phyloP scores from a whole-genome alignment of 2,329 filamentous ascomycete species.

The Orbilia blumenaviensis region DNA sequence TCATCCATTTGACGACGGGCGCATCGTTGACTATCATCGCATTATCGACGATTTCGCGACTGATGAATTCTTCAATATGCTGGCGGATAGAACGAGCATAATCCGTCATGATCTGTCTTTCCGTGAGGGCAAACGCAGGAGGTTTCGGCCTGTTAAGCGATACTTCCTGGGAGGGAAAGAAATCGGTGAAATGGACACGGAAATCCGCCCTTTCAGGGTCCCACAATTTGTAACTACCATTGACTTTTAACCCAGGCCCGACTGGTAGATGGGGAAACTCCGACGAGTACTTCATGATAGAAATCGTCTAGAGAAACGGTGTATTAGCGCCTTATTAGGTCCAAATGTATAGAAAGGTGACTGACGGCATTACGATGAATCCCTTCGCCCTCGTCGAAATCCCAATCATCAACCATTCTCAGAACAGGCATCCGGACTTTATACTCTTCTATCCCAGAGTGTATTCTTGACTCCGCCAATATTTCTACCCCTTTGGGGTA shows the following conservation, averaged over 20 bases:
- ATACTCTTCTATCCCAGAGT: not conserved
- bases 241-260: not conserved
- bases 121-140: constrained; percentile 9
- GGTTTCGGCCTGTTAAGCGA: constrained; percentile 11
- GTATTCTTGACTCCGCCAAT: not conserved
- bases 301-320: not conserved
- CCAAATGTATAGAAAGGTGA: not conserved
- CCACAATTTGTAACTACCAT: not conserved
- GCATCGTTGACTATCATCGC: constrained; percentile 38
- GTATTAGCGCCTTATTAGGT: not conserved
- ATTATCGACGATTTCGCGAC: constrained; percentile 17
- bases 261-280: constrained; percentile 20
- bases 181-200: constrained; percentile 16
- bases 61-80: constrained; percentile 26
- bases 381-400: not conserved
- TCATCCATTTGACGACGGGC: constrained; percentile 35
- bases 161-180: not conserved
- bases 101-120: constrained; percentile 44
- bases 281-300: constrained; percentile 24
- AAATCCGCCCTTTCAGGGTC: constrained; percentile 25
- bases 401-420: constrained; percentile 13
- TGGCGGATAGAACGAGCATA: constrained; percentile 21
- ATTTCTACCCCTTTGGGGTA: constrained; percentile 39
- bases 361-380: constrained; percentile 15
- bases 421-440: not conserved